These are phyloP conservation scores for Ogataea degrootiae DNA, from an alignment of 805 yeast species.

Conservation along the genomic window DNA sequence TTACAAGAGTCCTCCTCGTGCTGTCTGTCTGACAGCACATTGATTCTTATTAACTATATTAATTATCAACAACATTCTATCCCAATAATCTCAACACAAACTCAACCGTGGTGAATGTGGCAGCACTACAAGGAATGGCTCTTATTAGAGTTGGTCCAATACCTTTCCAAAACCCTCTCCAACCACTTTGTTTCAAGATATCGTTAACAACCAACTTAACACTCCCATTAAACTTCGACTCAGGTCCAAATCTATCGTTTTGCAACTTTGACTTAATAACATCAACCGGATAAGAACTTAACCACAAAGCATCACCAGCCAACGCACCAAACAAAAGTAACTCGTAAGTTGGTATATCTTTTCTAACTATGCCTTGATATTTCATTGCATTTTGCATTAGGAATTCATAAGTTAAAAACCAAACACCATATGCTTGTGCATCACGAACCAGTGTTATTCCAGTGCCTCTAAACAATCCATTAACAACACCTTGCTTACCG, in stretches of 20 bases:
- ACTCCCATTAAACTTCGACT: conserved; percentile 40
- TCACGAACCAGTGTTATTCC: conserved; percentile 53
- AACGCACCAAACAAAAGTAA: conserved; percentile 54
- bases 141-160: conserved; percentile 53
- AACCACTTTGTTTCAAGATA: conserved; percentile 40
- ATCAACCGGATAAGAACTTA: conserved; percentile 49
- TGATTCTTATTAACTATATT: not conserved
- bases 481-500: conserved; percentile 33
- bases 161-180: conserved; percentile 58
- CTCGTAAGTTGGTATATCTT: conserved; percentile 50
- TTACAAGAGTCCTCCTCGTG: not conserved
- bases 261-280: conserved; percentile 48
- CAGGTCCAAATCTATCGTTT: conserved; percentile 46
- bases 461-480: conserved; percentile 53
- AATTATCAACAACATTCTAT: not conserved
- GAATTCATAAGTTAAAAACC: conserved; percentile 64
- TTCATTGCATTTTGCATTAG: conserved; percentile 39
- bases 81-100: conserved; percentile 52
- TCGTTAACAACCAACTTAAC: conserved; percentile 32
- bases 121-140: conserved; percentile 66
- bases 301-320: conserved; percentile 69
- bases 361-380: conserved; percentile 34
- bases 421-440: conserved; percentile 69
- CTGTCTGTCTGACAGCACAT: not conserved
- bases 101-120: conserved; percentile 75